A percentile compares a stretch with the other conserved stretches of the same genome.
phyloP scores from a whole-genome alignment of 495 filamentous ascomycete species.

The Trichoderma gamsii region DNA sequence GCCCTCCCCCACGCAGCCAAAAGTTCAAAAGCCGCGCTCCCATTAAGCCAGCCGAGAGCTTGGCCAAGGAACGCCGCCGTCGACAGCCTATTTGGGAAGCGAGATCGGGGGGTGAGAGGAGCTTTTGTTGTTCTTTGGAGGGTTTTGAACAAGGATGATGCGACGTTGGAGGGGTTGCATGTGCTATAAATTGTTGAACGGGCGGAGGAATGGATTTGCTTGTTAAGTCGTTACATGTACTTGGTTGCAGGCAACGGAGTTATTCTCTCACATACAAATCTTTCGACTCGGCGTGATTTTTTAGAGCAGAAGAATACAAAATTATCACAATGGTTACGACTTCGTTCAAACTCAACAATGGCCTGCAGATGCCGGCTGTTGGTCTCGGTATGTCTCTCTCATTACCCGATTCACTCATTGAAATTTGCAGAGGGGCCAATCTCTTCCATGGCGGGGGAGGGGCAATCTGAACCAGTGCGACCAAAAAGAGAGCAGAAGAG shows the following conservation, averaged over 20 bases:
- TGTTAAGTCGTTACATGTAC: background rate
- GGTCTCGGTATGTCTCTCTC: constrained; percentile 54
- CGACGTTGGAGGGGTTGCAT: background rate
- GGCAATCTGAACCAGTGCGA: background rate
- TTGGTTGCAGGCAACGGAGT: background rate
- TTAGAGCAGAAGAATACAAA: background rate
- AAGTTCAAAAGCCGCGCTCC: background rate
- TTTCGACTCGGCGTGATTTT: background rate
- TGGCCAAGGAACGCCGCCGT: background rate
- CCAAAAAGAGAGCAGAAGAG: background rate
- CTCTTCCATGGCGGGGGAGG: background rate
- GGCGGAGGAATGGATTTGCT: background rate
- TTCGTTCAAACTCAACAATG: constrained; percentile 69
- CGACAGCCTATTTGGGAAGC: background rate
- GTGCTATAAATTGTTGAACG: background rate
- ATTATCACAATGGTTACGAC: constrained; percentile 40
- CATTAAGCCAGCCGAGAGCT: background rate
- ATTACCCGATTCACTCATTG: background rate
- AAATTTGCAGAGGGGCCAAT: background rate
- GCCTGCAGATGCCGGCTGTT: constrained; percentile 66
- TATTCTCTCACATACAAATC: background rate
- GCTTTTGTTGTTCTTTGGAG: background rate
- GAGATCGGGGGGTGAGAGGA: background rate
- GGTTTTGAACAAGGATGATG: background rate
- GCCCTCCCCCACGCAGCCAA: constrained; percentile 2